Conservation (phyloP, 345 rosid species). For the Populus euphratica region DNA sequence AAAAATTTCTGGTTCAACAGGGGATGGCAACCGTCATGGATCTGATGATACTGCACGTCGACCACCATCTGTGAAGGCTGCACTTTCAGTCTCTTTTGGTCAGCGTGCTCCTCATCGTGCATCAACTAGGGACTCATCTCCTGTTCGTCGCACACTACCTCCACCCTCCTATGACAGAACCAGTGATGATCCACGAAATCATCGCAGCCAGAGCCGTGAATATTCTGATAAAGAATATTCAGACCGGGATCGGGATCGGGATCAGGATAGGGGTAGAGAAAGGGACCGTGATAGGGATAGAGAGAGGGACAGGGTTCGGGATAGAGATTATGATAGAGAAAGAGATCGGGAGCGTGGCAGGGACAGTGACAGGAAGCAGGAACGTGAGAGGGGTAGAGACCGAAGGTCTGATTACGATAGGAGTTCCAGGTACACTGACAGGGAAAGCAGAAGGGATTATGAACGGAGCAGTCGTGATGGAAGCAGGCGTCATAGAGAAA, state of each 20-base stretch:
- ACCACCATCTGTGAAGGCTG: constrained; percentile 98
- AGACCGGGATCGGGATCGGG: constrained; percentile 40
- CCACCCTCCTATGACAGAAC: constrained; percentile 56
- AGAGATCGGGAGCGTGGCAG: constrained; percentile 22
- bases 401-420: constrained; percentile 18
- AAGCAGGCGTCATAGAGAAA: constrained; percentile 34
- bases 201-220: constrained; percentile 67
- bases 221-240: constrained; percentile 54
- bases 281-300: constrained; percentile 36
- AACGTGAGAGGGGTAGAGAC: constrained; percentile 21
- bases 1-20: constrained; percentile 80
- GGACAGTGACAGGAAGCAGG: constrained; percentile 32
- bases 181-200: constrained; percentile 42
- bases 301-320: constrained; percentile 14
- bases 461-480: constrained; percentile 43
- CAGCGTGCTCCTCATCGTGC: constrained; percentile 99
- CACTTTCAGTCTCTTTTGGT: constrained; percentile 97
- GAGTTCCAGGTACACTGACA: constrained; percentile 25
- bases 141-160: constrained; percentile 78
- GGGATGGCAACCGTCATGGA: constrained; percentile 68
- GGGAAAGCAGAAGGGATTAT: constrained; percentile 42
- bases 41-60: constrained; percentile 96
- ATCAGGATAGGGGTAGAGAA: constrained; percentile 39
- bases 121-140: constrained; percentile 95
- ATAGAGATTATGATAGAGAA: constrained; percentile 10